Evolutionary conservation across 495 filamentous ascomycete genomes (phyloP).

Genomic region (Penicillium pancosmium): DNA sequence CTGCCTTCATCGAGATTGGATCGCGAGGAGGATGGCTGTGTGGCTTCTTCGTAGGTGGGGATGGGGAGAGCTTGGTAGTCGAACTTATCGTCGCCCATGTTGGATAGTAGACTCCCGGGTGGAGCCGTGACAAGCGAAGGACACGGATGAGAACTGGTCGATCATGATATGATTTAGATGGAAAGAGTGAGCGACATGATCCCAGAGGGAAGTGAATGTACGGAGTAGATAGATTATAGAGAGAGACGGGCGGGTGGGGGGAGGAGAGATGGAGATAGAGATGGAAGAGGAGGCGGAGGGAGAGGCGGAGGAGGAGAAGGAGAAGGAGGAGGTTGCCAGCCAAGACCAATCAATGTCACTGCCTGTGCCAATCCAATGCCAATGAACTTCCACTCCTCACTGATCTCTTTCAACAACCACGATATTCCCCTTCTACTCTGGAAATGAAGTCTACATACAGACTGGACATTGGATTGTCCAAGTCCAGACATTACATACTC

Average conservation of each 20-base stretch:
- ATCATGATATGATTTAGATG: conserved; percentile 48
- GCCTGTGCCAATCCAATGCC: neutral
- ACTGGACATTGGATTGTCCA: too few relatives aligned
- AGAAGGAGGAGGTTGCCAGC: too few relatives aligned
- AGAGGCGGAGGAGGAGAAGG: conserved; percentile 9
- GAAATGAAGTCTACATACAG: neutral
- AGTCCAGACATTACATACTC: too few relatives aligned
- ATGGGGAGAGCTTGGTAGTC: conserved; percentile 76
- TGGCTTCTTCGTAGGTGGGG: conserved; percentile 93
- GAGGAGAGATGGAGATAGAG: conserved; percentile 10
- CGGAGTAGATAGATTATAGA: conserved; percentile 7
- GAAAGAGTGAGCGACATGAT: conserved; percentile 40
- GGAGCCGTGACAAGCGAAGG: conserved; percentile 37
- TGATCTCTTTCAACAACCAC: neutral
- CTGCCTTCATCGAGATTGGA: conserved; percentile 62
- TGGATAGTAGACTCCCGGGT: conserved; percentile 36
- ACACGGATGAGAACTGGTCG: conserved; percentile 35
- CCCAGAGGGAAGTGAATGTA: conserved; percentile 11
- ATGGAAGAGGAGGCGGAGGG: conserved; percentile 7
- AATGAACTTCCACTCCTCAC: neutral
- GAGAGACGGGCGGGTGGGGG: conserved; percentile 10
- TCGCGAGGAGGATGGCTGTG: conserved; percentile 62
- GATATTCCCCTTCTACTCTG: neutral
- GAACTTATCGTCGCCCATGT: conserved; percentile 63
- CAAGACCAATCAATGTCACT: too few relatives aligned